Evolutionary conservation across 257 asterid genomes (phyloP).

Genomic region (Capsicum pubescens): DNA sequence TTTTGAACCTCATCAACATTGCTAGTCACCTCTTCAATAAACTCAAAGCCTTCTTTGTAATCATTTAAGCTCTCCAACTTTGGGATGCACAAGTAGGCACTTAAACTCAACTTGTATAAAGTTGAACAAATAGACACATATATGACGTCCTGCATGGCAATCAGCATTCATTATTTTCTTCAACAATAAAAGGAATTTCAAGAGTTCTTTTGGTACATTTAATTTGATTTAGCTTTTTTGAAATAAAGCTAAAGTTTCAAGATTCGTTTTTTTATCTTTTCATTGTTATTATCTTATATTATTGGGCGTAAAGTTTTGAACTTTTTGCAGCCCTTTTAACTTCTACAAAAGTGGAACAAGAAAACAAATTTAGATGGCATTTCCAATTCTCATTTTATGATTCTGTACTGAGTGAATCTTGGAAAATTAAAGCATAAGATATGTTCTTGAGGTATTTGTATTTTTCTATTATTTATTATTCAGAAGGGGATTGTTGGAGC

Average conservation of each 20-base stretch:
- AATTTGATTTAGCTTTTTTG: background rate
- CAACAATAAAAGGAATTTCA: conserved; percentile 20
- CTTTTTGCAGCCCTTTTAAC: background rate
- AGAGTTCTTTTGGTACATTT: conserved; percentile 11
- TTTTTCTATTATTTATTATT: too few relatives aligned
- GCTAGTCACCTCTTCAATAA: background rate
- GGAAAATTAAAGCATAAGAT: too few relatives aligned
- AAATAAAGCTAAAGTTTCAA: background rate
- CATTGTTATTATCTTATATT: background rate
- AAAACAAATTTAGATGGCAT: background rate
- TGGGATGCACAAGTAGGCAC: too few relatives aligned
- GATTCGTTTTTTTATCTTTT: background rate
- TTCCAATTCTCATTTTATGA: background rate
- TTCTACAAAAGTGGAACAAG: background rate
- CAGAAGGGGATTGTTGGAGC: too few relatives aligned
- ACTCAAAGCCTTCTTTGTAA: background rate
- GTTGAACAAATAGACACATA: too few relatives aligned
- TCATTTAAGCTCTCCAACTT: background rate
- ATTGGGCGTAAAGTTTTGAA: background rate
- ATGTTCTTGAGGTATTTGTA: too few relatives aligned
- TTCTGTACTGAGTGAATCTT: background rate
- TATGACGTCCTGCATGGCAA: too few relatives aligned
- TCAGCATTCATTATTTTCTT: background rate
- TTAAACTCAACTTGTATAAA: too few relatives aligned
- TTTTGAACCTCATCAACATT: too few relatives aligned